A percentile compares a stretch with the other conserved stretches of the same genome.
These are phyloP conservation scores for Millerago galiae DNA, from an alignment of 805 yeast genomes.

Conservation along the genomic window DNA sequence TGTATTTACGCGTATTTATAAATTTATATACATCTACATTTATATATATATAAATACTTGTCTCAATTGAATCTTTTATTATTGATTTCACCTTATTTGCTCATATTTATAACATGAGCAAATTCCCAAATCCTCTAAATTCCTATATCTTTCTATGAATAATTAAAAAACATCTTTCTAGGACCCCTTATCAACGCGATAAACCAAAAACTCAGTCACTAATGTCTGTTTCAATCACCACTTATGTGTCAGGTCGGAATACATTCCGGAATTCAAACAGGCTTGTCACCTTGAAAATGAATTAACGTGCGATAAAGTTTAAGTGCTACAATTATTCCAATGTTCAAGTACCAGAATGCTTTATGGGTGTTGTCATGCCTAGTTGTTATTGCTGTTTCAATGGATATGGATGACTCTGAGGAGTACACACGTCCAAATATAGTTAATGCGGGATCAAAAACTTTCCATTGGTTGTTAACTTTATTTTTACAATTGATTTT, in stretches of 20 bases:
- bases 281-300: no score
- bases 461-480: conserved; percentile 61
- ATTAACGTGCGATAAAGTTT: neutral
- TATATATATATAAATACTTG: no score
- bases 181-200: no score
- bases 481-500: conserved; percentile 39
- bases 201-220: neutral
- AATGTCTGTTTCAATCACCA: neutral
- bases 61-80: no score
- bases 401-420: conserved; percentile 26
- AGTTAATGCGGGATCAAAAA: conserved; percentile 42
- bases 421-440: conserved; percentile 31
- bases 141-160: no score
- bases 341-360: neutral
- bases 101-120: neutral
- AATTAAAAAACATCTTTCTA: no score
- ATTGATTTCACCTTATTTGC: neutral
- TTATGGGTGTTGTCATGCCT: neutral
- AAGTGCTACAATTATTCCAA: neutral
- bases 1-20: no score
- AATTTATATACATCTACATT: no score
- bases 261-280: no score
- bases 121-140: no score
- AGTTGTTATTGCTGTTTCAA: conserved; percentile 8
- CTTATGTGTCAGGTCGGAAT: no score